These are phyloP conservation scores for Xylariaceae sp. DNA, from an alignment of 2,329 filamentous ascomycete genomes.

Conservation along the genomic window DNA sequence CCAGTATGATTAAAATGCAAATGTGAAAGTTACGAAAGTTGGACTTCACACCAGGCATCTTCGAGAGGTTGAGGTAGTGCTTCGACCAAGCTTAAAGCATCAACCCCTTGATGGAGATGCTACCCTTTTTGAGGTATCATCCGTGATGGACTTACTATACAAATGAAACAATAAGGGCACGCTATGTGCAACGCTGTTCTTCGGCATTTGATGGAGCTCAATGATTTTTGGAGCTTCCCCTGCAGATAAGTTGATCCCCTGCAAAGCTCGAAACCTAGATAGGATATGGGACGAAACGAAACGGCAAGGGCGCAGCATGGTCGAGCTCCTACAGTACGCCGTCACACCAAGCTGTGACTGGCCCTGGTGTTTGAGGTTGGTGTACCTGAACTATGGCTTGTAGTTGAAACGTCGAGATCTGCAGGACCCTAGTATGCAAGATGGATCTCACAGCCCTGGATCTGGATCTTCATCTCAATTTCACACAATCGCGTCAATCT, in stretches of 20 bases:
- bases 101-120: slow-evolving; percentile 5
- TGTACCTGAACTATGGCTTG: slow-evolving; percentile 13
- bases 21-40: neutral
- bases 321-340: neutral
- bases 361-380: slow-evolving; percentile 8
- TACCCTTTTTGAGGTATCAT: slow-evolving; percentile 18
- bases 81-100: neutral
- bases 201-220: slow-evolving; percentile 14
- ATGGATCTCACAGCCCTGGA: slow-evolving; percentile 3
- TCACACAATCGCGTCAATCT: too few species aligned
- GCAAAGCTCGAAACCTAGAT: neutral
- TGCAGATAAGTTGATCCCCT: slow-evolving; percentile 13
- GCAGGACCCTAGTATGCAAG: slow-evolving; percentile 2
- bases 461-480: too few species aligned
- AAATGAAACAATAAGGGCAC: neutral
- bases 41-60: neutral
- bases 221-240: slow-evolving; percentile 12
- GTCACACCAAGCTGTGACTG: slow-evolving; percentile 17
- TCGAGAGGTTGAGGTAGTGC: neutral
- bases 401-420: slow-evolving; percentile 17
- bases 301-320: slow-evolving; percentile 13
- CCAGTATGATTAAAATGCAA: neutral
- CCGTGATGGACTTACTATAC: neutral
- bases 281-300: slow-evolving; percentile 27
- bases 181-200: slow-evolving; percentile 6